phyloP scores from a whole-genome alignment of 1,284 basidiomycete species.

The Quambalaria eucalypti region DNA sequence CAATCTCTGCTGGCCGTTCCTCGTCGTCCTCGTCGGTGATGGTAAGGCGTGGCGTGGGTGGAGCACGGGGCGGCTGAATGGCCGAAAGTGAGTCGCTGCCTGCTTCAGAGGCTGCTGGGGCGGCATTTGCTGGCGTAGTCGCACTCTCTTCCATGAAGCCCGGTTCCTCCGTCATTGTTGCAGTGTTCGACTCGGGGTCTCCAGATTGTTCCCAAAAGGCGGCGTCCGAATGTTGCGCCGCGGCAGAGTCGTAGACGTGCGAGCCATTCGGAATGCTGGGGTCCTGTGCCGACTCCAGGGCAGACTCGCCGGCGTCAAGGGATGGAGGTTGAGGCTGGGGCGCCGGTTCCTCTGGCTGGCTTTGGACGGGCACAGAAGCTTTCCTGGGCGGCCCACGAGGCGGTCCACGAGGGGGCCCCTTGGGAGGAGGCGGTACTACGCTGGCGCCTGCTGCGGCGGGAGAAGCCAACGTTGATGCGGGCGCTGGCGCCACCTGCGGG shows the following conservation, averaged over 20 bases:
- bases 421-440: constrained; percentile 14
- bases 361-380: too few relatives aligned
- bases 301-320: too few relatives aligned
- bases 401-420: constrained; percentile 18
- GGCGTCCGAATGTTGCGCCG: background rate
- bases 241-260: background rate
- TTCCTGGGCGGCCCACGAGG: constrained; percentile 9
- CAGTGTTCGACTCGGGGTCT: too few relatives aligned
- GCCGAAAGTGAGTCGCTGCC: background rate
- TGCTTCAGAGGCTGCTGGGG: background rate
- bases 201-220: too few relatives aligned
- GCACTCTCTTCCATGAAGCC: background rate
- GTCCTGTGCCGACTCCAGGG: too few relatives aligned
- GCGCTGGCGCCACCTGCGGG: background rate
- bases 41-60: constrained; percentile 13
- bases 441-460: constrained; percentile 1
- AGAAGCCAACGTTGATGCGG: background rate
- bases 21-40: constrained; percentile 15
- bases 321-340: too few relatives aligned
- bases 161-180: too few relatives aligned
- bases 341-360: too few relatives aligned
- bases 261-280: background rate
- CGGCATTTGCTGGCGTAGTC: background rate
- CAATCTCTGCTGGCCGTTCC: background rate
- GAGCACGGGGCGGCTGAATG: background rate